These are phyloP conservation scores for Pleoardoris graminearum DNA, from an alignment of 2,329 filamentous ascomycete genomes.

Conservation along the genomic window DNA sequence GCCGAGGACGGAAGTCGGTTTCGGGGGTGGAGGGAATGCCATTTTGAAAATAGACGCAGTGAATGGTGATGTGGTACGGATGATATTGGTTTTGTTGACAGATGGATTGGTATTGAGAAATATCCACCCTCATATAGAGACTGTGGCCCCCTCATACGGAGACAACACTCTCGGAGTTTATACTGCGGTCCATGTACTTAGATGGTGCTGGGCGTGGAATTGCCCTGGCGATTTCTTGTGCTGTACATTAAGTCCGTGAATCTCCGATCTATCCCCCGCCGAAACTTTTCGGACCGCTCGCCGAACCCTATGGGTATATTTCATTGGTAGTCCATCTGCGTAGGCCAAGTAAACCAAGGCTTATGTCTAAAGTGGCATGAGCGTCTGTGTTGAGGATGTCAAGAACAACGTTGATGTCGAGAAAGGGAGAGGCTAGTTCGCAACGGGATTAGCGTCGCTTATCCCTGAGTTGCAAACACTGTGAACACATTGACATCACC, in stretches of 20 bases:
- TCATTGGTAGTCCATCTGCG: no score
- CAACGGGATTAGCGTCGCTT: neutral
- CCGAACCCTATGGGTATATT: no score
- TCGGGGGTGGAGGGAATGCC: conserved; percentile 6
- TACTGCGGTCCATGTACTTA: neutral
- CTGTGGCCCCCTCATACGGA: no score
- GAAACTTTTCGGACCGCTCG: conserved; percentile 1
- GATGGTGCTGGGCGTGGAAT: neutral
- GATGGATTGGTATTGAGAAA: neutral
- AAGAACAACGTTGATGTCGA: no score
- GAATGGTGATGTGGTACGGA: neutral
- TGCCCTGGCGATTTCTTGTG: no score
- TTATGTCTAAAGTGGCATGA: no score
- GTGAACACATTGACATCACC: conserved; percentile 5
- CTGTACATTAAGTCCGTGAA: conserved; percentile 4
- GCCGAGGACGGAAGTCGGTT: conserved; percentile 57
- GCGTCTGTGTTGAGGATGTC: no score
- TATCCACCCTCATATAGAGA: neutral
- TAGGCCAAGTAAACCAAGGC: no score
- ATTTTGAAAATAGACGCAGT: no score
- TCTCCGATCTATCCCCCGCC: neutral
- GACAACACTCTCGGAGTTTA: neutral
- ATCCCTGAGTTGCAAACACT: no score
- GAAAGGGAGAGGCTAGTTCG: neutral
- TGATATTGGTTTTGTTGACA: neutral